These are phyloP conservation scores for Yamadazyma trypodendri DNA, from an alignment of 1,139 yeast genomes.

Conservation along the genomic window DNA sequence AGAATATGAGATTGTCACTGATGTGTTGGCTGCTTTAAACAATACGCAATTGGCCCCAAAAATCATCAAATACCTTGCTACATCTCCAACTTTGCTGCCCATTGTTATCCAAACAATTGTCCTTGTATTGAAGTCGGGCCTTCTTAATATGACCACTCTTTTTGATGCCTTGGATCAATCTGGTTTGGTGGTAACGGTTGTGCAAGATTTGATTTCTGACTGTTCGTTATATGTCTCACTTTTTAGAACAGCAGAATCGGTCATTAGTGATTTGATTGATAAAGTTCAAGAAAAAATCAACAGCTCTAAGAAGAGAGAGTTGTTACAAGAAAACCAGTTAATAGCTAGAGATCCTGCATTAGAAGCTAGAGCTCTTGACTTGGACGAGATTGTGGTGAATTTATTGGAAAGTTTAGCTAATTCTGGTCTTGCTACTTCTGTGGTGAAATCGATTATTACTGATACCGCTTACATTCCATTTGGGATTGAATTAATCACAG, in stretches of 20 bases:
- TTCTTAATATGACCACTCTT: conserved; percentile 31
- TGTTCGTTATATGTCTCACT: conserved; percentile 40
- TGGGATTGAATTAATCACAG: conserved; percentile 33
- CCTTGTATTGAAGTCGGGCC: conserved; percentile 32
- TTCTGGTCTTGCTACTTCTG: conserved; percentile 45
- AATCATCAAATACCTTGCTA: conserved; percentile 36
- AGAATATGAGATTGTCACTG: conserved; percentile 41
- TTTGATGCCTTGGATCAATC: conserved; percentile 42
- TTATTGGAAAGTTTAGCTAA: conserved; percentile 40
- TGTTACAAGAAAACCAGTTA: no score
- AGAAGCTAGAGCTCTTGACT: conserved; percentile 19
- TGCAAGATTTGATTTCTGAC: conserved; percentile 41
- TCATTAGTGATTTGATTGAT: conserved; percentile 28
- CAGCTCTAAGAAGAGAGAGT: conserved; percentile 20
- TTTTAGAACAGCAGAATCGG: conserved; percentile 31
- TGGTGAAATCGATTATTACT: conserved; percentile 40
- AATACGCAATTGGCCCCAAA: conserved; percentile 40
- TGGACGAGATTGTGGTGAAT: conserved; percentile 32
- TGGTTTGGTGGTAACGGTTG: conserved; percentile 34
- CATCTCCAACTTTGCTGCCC: conserved; percentile 34
- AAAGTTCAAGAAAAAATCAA: conserved; percentile 24
- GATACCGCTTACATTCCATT: conserved; percentile 39
- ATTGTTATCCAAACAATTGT: conserved; percentile 34
- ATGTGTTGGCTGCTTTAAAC: conserved; percentile 39
- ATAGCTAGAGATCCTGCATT: conserved; percentile 8